Percentiles rank a stretch among this genome's conserved stretches.
Conservation (phyloP, 1,139 yeast species). For the Taphrina wiesneri region DNA sequence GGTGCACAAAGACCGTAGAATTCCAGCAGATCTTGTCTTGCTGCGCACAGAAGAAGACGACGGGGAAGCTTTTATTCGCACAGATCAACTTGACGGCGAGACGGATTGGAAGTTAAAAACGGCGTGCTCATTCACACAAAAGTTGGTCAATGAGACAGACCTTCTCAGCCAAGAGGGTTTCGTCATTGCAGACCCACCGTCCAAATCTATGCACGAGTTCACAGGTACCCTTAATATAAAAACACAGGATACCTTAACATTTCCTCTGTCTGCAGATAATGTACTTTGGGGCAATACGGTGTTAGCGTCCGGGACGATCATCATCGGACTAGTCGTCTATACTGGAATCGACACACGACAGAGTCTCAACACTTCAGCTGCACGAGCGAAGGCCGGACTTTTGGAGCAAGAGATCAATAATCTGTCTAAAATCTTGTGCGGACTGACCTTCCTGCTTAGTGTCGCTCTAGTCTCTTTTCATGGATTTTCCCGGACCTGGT, state of each 20-base stretch:
- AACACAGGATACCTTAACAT: constrained; percentile 45
- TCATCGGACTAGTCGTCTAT: constrained; percentile 78
- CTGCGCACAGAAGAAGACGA: constrained; percentile 74
- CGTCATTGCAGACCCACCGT: constrained; percentile 71
- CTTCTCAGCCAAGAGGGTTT: constrained; percentile 40
- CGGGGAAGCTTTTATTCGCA: constrained; percentile 91
- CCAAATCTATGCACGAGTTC: constrained; percentile 78
- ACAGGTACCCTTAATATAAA: constrained; percentile 52
- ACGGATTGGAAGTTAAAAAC: constrained; percentile 93
- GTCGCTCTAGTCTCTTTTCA: constrained; percentile 73
- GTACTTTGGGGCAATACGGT: constrained; percentile 99
- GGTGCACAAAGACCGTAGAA: constrained; percentile 75
- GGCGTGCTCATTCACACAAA: constrained; percentile 25
- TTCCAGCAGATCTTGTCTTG: constrained; percentile 90
- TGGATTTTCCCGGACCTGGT: constrained; percentile 80
- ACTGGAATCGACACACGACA: constrained; percentile 94
- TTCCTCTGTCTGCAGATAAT: constrained; percentile 82
- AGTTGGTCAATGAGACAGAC: constrained; percentile 8
- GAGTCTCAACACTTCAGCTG: constrained; percentile 62
- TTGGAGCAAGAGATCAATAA: constrained; percentile 87
- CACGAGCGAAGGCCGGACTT: constrained; percentile 84
- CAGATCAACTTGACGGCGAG: constrained; percentile 98
- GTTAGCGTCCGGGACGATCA: constrained; percentile 84
- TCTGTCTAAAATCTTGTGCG: constrained; percentile 83
- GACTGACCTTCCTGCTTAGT: constrained; percentile 77